Percentiles rank a stretch among this genome's conserved stretches.
These are phyloP conservation scores for Colletotrichum euphorbiae DNA, from an alignment of 2,329 filamentous ascomycete genomes.

Conservation along the genomic window DNA sequence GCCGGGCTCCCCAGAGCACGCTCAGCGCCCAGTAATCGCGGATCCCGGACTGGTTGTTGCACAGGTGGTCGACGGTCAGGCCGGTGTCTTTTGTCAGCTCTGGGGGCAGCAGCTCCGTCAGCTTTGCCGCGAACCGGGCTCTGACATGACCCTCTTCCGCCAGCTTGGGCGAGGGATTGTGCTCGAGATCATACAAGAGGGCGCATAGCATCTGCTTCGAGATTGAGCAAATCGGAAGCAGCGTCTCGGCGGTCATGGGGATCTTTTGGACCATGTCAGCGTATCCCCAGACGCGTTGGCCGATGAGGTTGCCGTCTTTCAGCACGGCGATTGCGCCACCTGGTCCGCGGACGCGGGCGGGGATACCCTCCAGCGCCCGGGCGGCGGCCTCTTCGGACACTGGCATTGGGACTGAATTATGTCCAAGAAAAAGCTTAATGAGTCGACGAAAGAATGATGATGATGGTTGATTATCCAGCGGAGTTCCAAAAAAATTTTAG, in stretches of 20 bases:
- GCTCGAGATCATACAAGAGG: conserved; percentile 49
- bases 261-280: conserved; percentile 54
- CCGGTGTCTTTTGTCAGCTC: conserved; percentile 43
- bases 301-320: conserved; percentile 54
- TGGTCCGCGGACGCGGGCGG: conserved; percentile 48
- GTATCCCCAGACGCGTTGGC: conserved; percentile 55
- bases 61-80: conserved; percentile 52
- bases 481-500: no score
- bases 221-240: conserved; percentile 59
- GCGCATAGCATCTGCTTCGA: conserved; percentile 58
- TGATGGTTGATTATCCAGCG: neutral
- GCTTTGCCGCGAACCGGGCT: conserved; percentile 46
- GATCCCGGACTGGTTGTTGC: conserved; percentile 56
- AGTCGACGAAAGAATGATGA: no score
- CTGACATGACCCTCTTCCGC: conserved; percentile 40
- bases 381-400: neutral
- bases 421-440: no score
- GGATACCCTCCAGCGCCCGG: neutral
- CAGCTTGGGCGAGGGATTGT: conserved; percentile 46
- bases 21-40: conserved; percentile 60
- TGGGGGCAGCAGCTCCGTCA: conserved; percentile 44
- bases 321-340: conserved; percentile 56
- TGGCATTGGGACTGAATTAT: neutral
- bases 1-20: conserved; percentile 55
- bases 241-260: conserved; percentile 50